phyloP scores from a whole-genome alignment of 495 filamentous ascomycete species.

The Hypoxylon perforatum region DNA sequence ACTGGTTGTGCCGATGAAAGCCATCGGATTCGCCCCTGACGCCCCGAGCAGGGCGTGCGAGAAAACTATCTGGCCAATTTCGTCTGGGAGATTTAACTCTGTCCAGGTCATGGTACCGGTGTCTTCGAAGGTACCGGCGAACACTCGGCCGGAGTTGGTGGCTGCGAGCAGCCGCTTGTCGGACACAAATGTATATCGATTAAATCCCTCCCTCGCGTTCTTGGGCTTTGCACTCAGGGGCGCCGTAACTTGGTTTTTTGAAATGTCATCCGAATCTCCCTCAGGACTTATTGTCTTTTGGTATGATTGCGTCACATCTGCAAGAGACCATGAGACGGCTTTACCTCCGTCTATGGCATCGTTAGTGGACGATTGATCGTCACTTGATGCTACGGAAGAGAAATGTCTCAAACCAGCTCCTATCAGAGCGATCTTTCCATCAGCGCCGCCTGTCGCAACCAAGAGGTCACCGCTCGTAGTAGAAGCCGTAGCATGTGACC shows the following conservation, averaged over 20 bases:
- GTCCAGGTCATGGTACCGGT: slow-evolving; percentile 46
- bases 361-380: slow-evolving; percentile 2
- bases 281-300: neutral
- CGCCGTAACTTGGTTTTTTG: neutral
- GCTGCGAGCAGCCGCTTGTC: slow-evolving; percentile 66
- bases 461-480: slow-evolving; percentile 44
- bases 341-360: slow-evolving; percentile 3
- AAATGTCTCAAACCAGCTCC: slow-evolving; percentile 27
- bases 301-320: slow-evolving; percentile 29
- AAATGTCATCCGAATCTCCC: neutral
- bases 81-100: slow-evolving; percentile 51
- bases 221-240: slow-evolving; percentile 34
- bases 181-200: slow-evolving; percentile 73
- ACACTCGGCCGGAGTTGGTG: slow-evolving; percentile 69
- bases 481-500: slow-evolving; percentile 70
- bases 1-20: slow-evolving; percentile 64
- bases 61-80: slow-evolving; percentile 39
- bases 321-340: slow-evolving; percentile 25
- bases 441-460: slow-evolving; percentile 86
- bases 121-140: slow-evolving; percentile 57
- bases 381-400: neutral
- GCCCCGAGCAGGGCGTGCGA: slow-evolving; percentile 42
- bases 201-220: slow-evolving; percentile 62
- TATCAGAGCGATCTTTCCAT: slow-evolving; percentile 69
- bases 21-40: slow-evolving; percentile 42